Base-by-base conservation (phyloP, 345 rosid species). In the Litchi chinensis region DNA sequence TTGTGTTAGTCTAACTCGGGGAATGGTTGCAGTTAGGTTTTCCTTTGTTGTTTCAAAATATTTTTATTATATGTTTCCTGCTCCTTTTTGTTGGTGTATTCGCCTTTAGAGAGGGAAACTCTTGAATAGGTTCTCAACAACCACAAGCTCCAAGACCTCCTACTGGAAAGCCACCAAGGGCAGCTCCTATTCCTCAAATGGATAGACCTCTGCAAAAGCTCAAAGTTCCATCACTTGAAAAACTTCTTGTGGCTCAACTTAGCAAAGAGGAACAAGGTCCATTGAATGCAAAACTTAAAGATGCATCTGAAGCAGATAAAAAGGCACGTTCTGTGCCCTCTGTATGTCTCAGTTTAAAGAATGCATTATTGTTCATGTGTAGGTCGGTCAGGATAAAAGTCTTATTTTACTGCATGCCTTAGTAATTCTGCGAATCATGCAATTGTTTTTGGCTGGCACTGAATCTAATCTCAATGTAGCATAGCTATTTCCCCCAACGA, bases 261-360 rank as follows among this genome's bases (percentile, higher is more conserved):
- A 92, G 97, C 84, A 89, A 90, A 79, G 99, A 91, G 76, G 98
- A 96, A 86, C 98, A 94, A 87, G 94, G 89, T 48, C 84, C 93
- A 3, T 88, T 96, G 71, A 87, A 90, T 80, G 73, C 88, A 56
- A 96, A 91, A 84, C 91, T 94, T 76, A 89, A 90, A 88, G 99
- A 96, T 77, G 99, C 98, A 65, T 84, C 88, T 65, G 89, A 89
- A 65, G 97, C 97, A 63, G 93, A 93, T 87, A 96, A 91, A 86
- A 94, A 94, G 97, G 99, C 73, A 88, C 77, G 84, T 76, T 68
- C 78, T 79, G 18, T 82, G 65, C 77, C 65, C 37, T 32, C 48
- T 67, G 46, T 65, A 43, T 18, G 71, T 74, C 59, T 22, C 41
- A 43, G 52, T 32, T 82, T 69, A 19, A 62, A 50, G 62, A 73